These are phyloP conservation scores for Tuber aestivum DNA, from an alignment of 495 filamentous ascomycete species.

Conservation along the genomic window DNA sequence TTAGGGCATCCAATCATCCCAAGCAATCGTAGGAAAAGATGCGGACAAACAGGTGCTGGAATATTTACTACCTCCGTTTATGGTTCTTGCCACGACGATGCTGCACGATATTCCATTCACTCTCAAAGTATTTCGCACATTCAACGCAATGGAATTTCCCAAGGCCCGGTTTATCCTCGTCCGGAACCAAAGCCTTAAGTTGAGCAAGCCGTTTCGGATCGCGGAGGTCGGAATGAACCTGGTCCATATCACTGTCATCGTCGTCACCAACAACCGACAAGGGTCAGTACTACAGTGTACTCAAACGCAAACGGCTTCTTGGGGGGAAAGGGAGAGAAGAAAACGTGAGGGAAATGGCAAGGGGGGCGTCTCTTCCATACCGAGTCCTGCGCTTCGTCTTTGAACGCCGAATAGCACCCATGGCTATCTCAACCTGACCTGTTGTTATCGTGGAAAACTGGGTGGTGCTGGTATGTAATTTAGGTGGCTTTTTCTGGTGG, in stretches of 20 bases:
- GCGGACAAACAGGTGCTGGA: neutral
- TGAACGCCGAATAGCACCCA: constrained; percentile 53
- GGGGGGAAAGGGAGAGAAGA: neutral
- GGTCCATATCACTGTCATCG: constrained; percentile 69
- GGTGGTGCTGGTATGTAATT: neutral
- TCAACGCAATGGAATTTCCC: constrained; percentile 83
- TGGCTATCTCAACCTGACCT: constrained; percentile 38
- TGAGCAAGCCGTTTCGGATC: constrained; percentile 69
- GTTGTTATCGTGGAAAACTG: neutral
- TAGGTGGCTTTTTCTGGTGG: neutral
- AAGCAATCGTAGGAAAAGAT: constrained; percentile 1
- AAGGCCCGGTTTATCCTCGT: constrained; percentile 79
- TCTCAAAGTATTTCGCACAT: constrained; percentile 94
- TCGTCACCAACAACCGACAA: neutral
- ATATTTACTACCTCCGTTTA: constrained; percentile 65
- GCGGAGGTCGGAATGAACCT: constrained; percentile 71
- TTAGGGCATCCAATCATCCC: constrained; percentile 8
- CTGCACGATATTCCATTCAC: constrained; percentile 64
- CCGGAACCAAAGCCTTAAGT: constrained; percentile 69
- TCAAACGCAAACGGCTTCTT: neutral
- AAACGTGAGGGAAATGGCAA: neutral
- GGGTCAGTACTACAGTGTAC: neutral
- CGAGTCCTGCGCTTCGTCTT: constrained; percentile 59
- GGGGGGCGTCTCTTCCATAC: constrained; percentile 42
- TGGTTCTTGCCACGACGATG: constrained; percentile 86